Evolutionary conservation across 768 basidiomycete genomes (phyloP), one percentile per base, ranked within the genome.

Genomic region (Rhizopogon vinicolor): DNA sequence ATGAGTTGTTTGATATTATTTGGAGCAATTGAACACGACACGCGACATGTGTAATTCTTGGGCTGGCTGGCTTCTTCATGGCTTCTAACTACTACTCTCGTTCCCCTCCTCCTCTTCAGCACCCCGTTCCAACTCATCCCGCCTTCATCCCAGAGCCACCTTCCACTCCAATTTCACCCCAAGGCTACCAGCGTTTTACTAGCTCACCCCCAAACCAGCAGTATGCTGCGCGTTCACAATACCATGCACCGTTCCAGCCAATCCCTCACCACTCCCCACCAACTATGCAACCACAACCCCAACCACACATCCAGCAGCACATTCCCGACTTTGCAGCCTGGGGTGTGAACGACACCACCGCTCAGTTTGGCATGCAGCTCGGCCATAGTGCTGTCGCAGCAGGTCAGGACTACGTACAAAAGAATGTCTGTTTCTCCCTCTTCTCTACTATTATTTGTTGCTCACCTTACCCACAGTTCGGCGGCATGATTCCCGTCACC

Each of bases 281-380:
- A 25, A 25, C 25, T 4, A 25, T 25, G 63, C 41, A 72, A 68
- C 53, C 68, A 64, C 29, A 71, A 64, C 67, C 74, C 55, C 71
- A 71, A 39, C 66, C 70, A 54, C 64, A 72, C 33, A 74, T 69
- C 33, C 68, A 60, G 40, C 70, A 61, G 35, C 69, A 68, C 3
- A 58, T 67, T 13, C 68, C 75, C 8, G 75, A 71, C 35, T 88
- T 87, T 60, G 78, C 78, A 9, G 85, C 86, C 13, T 91, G 89
- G 89, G 89, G 91, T 0, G 79, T 98, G 72, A 88, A 97, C 69
- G 91, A 91, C 64, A 85, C 93, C 9, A 98, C 97, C 2, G 91
- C 97, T 0, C 89, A 95, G 69, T 87, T 99, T 66, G 93, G 96
- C 19, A 91, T 98, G 83, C 96, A 98, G 69, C 83, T 98, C 31